These are phyloP conservation scores for Kalaharituber pfeilii DNA, from an alignment of 2,329 filamentous ascomycete genomes.

Conservation along the genomic window DNA sequence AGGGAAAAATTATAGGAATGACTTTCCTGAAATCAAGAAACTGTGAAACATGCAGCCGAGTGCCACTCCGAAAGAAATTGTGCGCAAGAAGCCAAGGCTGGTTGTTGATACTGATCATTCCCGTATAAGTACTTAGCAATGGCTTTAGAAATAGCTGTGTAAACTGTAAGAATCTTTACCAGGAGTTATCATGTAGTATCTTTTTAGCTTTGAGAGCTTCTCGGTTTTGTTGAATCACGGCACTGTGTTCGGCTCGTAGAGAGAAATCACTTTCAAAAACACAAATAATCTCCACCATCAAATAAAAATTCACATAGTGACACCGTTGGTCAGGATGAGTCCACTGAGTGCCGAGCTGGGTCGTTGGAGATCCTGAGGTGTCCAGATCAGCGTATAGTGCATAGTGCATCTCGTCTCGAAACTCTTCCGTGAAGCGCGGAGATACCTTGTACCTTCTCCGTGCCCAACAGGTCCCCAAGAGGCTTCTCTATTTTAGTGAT, in stretches of 20 bases:
- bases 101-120: background rate
- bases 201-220: background rate
- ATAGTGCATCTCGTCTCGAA: no score
- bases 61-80: no score
- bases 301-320: background rate
- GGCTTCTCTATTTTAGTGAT: no score
- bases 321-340: background rate
- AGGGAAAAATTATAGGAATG: no score
- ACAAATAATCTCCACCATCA: background rate
- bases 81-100: background rate
- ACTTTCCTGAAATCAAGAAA: no score
- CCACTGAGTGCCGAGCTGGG: background rate
- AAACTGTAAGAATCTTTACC: no score
- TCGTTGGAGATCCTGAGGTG: no score
- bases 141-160: background rate
- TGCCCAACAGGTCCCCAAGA: no score
- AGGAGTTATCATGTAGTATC: background rate
- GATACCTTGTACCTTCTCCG: no score
- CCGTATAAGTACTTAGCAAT: background rate
- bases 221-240: background rate
- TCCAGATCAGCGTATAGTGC: no score
- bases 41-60: no score
- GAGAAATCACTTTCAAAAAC: background rate
- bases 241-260: background rate
- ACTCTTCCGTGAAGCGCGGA: no score